phyloP scores from a whole-genome alignment of 1,284 basidiomycete species.

The Somion occarium region DNA sequence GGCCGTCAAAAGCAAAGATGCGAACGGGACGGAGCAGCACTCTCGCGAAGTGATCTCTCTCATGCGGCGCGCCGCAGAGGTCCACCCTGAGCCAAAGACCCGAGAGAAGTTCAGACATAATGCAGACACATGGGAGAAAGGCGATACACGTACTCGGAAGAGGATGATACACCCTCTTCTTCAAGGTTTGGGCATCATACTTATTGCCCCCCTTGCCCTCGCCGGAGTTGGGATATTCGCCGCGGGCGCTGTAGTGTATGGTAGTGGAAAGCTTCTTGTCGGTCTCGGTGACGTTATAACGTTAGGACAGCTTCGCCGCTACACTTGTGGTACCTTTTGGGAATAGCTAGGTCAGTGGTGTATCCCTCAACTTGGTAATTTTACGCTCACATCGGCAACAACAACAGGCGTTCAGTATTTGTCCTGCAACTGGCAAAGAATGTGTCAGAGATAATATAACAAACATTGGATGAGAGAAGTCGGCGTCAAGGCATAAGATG shows the following conservation, averaged over 20 bases:
- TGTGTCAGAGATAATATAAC: no score
- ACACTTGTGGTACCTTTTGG: not conserved
- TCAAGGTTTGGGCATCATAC: slow-evolving; percentile 2
- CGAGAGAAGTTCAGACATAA: not conserved
- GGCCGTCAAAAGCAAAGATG: not conserved
- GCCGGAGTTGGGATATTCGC: slow-evolving; percentile 1
- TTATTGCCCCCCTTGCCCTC: not conserved
- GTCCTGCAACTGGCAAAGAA: no score
- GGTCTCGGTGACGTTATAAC: slow-evolving; percentile 2
- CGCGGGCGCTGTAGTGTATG: slow-evolving; percentile 2
- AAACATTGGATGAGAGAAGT: no score
- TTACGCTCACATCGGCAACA: no score
- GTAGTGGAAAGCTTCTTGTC: slow-evolving; percentile 1
- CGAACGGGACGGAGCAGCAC: not conserved
- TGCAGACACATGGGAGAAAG: not conserved
- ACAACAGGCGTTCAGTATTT: no score
- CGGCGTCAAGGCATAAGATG: no score
- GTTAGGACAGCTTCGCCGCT: not conserved
- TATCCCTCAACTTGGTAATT: no score
- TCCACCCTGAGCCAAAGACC: not conserved
- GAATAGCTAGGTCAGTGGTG: no score
- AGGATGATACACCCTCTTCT: slow-evolving; percentile 2
- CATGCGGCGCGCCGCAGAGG: not conserved
- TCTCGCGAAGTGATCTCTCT: not conserved
- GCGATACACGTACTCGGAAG: not conserved